Conservation (phyloP, 345 rosid species). For the Conringia planisiliqua region DNA sequence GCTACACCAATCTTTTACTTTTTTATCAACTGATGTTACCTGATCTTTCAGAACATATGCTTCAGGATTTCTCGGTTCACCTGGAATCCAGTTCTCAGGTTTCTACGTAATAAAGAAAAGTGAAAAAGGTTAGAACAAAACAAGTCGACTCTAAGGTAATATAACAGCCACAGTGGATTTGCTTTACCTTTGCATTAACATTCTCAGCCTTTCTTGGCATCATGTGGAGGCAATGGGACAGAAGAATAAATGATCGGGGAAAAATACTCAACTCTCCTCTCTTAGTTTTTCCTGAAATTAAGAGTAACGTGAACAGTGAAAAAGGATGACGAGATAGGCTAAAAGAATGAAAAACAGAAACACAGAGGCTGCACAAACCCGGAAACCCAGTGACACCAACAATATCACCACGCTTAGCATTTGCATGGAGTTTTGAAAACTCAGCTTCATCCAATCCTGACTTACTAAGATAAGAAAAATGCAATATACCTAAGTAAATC, state of each 20-base stretch:
- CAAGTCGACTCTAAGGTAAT: neutral
- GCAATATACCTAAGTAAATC: neutral
- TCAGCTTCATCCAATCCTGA: constrained; percentile 74
- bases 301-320: neutral
- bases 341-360: neutral
- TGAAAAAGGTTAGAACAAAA: constrained; percentile 7
- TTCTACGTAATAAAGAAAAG: constrained; percentile 42
- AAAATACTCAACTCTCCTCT: constrained; percentile 92
- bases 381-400: constrained; percentile 94
- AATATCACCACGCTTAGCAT: constrained; percentile 88
- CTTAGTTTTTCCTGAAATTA: constrained; percentile 69
- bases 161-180: neutral
- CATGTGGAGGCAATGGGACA: constrained; percentile 97
- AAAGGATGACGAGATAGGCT: neutral
- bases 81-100: constrained; percentile 67
- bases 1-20: neutral
- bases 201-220: constrained; percentile 57
- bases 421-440: constrained; percentile 63
- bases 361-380: constrained; percentile 43
- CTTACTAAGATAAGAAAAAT: constrained; percentile 48
- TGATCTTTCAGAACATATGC: constrained; percentile 80
- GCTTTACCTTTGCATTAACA: constrained; percentile 52
- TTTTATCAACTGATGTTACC: constrained; percentile 40
- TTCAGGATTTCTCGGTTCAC: constrained; percentile 76
- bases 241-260: constrained; percentile 52